Percentiles rank a stretch among this genome's conserved stretches.
These are phyloP conservation scores for Heterobasidion parviporum DNA, from an alignment of 1,284 basidiomycete species.

Conservation along the genomic window DNA sequence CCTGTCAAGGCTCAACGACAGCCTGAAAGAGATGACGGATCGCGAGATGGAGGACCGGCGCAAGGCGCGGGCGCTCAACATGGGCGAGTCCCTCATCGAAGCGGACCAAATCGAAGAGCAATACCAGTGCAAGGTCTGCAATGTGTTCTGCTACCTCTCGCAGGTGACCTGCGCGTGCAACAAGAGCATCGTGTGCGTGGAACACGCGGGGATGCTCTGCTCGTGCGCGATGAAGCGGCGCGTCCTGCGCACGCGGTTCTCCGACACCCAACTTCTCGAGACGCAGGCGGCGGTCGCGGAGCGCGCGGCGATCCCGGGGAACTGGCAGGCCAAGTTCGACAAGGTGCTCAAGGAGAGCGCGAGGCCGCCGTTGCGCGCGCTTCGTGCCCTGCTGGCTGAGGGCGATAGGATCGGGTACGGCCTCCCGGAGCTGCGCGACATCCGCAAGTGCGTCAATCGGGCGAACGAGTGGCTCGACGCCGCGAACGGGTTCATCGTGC, in stretches of 20 bases:
- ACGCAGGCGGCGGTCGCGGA: constrained; percentile 59
- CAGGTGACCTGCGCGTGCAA: constrained; percentile 82
- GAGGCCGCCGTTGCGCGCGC: constrained; percentile 65
- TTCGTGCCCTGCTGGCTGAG: constrained; percentile 76
- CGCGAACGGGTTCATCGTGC: constrained; percentile 61
- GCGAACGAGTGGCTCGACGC: constrained; percentile 83
- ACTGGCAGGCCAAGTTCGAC: constrained; percentile 69
- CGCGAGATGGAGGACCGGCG: constrained; percentile 72
- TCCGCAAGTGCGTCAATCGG: constrained; percentile 72
- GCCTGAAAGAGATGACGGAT: constrained; percentile 83
- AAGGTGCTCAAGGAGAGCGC: constrained; percentile 61
- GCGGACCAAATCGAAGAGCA: constrained; percentile 86
- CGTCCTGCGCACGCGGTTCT: constrained; percentile 72
- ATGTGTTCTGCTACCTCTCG: constrained; percentile 92
- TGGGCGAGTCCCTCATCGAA: constrained; percentile 68
- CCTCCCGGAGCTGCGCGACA: constrained; percentile 62
- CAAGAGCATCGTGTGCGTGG: constrained; percentile 77
- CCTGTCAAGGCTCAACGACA: constrained; percentile 65
- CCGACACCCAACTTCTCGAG: constrained; percentile 72
- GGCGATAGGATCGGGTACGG: constrained; percentile 75
- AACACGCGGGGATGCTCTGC: constrained; percentile 78
- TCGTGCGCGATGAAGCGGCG: constrained; percentile 53
- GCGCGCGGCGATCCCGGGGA: constrained; percentile 66
- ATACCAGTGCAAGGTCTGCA: constrained; percentile 93
- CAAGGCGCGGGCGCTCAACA: constrained; percentile 44